These are phyloP conservation scores for Diospyros kaki DNA, from an alignment of 148 eudicot species.

Conservation along the genomic window DNA sequence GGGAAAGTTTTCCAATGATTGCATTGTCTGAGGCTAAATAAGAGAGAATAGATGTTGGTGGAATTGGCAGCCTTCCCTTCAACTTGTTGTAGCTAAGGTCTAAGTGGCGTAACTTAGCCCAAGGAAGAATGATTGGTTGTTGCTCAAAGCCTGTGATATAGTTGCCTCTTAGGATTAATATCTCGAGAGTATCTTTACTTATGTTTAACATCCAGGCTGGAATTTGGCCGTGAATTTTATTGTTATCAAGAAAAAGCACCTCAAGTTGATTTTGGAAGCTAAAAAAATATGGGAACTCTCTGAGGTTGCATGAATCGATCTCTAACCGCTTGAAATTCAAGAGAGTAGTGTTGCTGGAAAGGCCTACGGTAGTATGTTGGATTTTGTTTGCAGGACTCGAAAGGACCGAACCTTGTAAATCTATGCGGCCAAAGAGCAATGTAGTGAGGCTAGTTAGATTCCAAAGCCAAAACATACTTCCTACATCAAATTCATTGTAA, in stretches of 20 bases:
- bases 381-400: conserved; percentile 16
- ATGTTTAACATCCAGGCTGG: conserved; percentile 20
- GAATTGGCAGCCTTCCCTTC: conserved; percentile 17
- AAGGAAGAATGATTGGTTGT: neutral
- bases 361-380: neutral
- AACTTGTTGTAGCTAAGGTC: conserved; percentile 11
- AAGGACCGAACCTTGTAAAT: conserved; percentile 13
- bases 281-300: conserved; percentile 15
- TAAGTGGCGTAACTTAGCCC: neutral
- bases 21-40: conserved; percentile 19
- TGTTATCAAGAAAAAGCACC: conserved; percentile 1
- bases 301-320: conserved; percentile 1
- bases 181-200: neutral
- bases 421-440: neutral
- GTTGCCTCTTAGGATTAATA: neutral
- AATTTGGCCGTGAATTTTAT: conserved; percentile 25
- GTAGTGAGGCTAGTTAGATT: neutral
- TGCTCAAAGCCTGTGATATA: conserved; percentile 10
- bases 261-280: conserved; percentile 8
- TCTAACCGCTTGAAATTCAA: neutral
- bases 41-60: neutral
- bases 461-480: conserved; percentile 7
- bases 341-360: neutral
- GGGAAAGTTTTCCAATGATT: conserved; percentile 24
- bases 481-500: neutral